These are phyloP conservation scores for Mycena albidolilacea DNA, from an alignment of 768 basidiomycete species.

Conservation along the genomic window DNA sequence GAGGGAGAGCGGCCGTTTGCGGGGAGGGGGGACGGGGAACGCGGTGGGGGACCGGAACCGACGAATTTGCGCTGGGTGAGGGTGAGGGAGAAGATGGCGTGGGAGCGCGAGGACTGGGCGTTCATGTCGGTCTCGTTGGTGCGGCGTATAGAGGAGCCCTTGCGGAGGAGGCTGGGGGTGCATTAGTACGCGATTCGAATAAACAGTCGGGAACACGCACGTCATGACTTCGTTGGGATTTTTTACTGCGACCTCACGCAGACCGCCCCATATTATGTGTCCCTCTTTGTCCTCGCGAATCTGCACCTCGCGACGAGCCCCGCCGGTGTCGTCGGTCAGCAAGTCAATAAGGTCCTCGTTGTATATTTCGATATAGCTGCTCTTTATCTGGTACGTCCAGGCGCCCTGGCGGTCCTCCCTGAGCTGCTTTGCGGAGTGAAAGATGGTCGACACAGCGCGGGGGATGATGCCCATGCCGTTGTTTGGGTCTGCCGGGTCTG, in stretches of 20 bases:
- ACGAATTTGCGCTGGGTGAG: constrained; percentile 91
- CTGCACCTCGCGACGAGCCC: constrained; percentile 87
- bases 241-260: constrained; percentile 92
- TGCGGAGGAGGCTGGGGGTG: constrained; percentile 81
- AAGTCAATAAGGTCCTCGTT: constrained; percentile 99
- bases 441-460: constrained; percentile 91
- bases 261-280: constrained; percentile 96
- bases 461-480: constrained; percentile 97
- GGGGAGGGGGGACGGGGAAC: constrained; percentile 85
- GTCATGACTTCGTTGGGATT: constrained; percentile 92
- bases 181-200: constrained; percentile 28
- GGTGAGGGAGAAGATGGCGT: constrained; percentile 98
- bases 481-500: constrained; percentile 84
- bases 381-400: constrained; percentile 88
- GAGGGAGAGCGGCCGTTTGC: constrained; percentile 82
- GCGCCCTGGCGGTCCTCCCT: constrained; percentile 81
- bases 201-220: constrained; percentile 61
- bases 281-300: constrained; percentile 98
- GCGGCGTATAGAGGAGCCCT: constrained; percentile 91
- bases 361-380: constrained; percentile 97
- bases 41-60: constrained; percentile 78
- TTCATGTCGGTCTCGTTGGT: constrained; percentile 99
- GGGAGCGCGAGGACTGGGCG: constrained; percentile 96
- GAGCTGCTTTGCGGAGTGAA: constrained; percentile 80
- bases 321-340: constrained; percentile 77